These are phyloP conservation scores for Penicillium sp. DNA, from an alignment of 2,329 filamentous ascomycete genomes.

Conservation along the genomic window DNA sequence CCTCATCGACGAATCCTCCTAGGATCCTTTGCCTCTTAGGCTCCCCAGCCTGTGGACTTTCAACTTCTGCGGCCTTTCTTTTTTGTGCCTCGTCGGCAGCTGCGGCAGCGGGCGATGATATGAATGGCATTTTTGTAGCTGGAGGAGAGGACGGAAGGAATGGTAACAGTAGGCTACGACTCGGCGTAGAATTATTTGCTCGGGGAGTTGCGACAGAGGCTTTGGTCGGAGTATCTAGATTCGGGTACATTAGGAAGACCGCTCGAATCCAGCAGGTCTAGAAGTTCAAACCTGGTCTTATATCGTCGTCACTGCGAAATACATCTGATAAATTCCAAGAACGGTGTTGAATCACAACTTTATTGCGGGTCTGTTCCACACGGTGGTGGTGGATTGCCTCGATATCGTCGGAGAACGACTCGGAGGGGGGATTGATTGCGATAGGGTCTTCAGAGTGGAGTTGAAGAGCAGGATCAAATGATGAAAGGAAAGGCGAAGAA, in stretches of 20 bases:
- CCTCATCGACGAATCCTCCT: conserved; percentile 45
- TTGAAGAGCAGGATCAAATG: conserved; percentile 53
- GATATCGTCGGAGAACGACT: conserved; percentile 41
- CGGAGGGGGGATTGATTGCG: conserved; percentile 27
- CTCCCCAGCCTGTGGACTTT: conserved; percentile 27
- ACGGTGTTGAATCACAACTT: conserved; percentile 45
- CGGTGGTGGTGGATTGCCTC: conserved; percentile 39
- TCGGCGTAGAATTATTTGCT: conserved; percentile 11
- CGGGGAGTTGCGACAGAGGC: conserved; percentile 13
- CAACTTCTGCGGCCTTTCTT: conserved; percentile 36
- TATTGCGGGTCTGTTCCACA: conserved; percentile 35
- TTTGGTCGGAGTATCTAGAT: conserved; percentile 42
- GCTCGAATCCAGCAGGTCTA: not conserved
- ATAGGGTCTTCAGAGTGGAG: conserved; percentile 47
- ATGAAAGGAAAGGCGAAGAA: conserved; percentile 44
- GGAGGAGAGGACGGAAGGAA: conserved; percentile 38
- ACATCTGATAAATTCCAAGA: conserved; percentile 45
- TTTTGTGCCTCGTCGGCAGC: conserved; percentile 42
- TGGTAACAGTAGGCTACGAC: conserved; percentile 12
- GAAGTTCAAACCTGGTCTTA: conserved; percentile 32
- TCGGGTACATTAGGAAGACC: not conserved
- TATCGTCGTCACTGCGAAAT: conserved; percentile 45
- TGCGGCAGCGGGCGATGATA: conserved; percentile 41
- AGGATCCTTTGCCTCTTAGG: conserved; percentile 44
- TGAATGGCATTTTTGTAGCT: conserved; percentile 39